These are phyloP conservation scores for Benincasa hispida DNA, from an alignment of 306 rosid genomes.

Conservation along the genomic window DNA sequence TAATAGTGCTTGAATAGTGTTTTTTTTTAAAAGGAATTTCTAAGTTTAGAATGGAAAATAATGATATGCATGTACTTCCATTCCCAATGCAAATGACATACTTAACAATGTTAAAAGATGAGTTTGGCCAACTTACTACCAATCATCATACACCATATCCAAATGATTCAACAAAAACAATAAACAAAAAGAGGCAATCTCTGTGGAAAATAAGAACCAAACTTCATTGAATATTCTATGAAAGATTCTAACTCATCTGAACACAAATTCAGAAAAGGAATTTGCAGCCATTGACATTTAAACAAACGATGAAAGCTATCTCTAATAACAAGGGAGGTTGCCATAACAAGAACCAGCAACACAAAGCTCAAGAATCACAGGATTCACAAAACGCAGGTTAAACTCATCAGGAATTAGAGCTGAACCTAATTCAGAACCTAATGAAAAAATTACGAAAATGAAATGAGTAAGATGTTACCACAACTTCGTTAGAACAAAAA, in stretches of 20 bases:
- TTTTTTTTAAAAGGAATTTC: background rate
- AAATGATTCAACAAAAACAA: background rate
- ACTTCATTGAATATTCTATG: background rate
- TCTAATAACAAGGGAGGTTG: background rate
- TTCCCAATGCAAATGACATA: background rate
- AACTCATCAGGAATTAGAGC: background rate
- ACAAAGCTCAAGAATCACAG: background rate
- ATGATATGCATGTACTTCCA: background rate
- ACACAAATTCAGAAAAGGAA: background rate
- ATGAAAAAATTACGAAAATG: background rate
- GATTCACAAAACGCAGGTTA: background rate
- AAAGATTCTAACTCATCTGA: background rate
- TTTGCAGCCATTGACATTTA: background rate
- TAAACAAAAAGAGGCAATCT: background rate
- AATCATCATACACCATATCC: background rate
- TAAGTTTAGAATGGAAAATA: background rate
- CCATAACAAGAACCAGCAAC: background rate
- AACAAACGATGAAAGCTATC: background rate
- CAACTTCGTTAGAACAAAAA: slow-evolving; percentile 6
- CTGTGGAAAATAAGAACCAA: background rate
- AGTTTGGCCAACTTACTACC: background rate
- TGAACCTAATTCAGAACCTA: background rate
- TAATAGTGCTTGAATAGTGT: background rate
- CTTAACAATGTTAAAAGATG: background rate
- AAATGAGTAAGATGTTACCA: slow-evolving; percentile 3